Evolutionary conservation across 306 rosid species (phyloP), one percentile per base, ranked within the genome.

Genomic region (Mimosa bimucronata): DNA sequence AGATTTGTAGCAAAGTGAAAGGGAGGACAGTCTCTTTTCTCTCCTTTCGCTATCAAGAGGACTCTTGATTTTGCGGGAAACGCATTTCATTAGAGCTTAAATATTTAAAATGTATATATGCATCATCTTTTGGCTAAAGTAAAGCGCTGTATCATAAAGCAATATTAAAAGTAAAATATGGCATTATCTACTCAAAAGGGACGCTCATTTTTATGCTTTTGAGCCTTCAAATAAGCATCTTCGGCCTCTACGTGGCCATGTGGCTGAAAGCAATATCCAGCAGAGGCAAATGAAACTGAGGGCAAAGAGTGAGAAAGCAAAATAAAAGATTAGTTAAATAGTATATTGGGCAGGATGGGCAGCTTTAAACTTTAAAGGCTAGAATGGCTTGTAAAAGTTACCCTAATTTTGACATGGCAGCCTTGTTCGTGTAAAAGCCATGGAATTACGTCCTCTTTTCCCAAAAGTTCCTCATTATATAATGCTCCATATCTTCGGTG

Each of bases 111-210:
- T 44, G 76, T 66, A 77, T 74, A 44, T 44, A 12, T 12, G 50
- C 48, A 40, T 75, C 83, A 79, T 83, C 93, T 89, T 91, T 91
- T 93, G 83, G 66, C 88, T 87, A 93, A 93, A 96, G 98, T 88
- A 93, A 92, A 90, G 98, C 78, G 82, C 84, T 88, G 81, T 86
- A 83, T 86, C 87, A 83, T 88, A 93, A 93, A 92, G 93, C 91
- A 89, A 85, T 80, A 89, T 88, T 91, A 88, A 95, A 96, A 96
- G 97, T 83, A 96, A 91, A 91, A 93, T 86, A 95, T 95, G 98
- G 99, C 98, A 93, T 95, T 95, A 93, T 93, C 96, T 93, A 95
- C 96, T 95, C 98, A 93, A 93, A 95, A 93, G 99, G 92, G 92
- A 75, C 86, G 94, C 94, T 91, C 91, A 86, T 91, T 93, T 93